Percentiles rank a stretch among this genome's conserved stretches.
Evolutionary conservation across 2,329 filamentous ascomycete genomes (phyloP).

Genomic region (Nemania abortiva): DNA sequence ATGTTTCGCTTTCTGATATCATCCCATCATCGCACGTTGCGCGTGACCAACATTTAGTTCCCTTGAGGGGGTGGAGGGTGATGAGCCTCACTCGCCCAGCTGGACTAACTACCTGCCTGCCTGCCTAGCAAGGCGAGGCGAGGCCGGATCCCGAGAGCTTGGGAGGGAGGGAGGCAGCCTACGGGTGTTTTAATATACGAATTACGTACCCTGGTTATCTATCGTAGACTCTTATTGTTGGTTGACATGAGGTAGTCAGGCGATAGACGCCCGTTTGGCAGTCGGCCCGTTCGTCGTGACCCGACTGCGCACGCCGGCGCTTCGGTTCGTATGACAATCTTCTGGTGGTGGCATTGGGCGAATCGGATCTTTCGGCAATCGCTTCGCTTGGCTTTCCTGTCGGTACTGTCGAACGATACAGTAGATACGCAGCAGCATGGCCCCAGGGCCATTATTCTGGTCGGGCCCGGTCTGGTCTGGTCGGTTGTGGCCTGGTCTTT

Average conservation of each 20-base stretch:
- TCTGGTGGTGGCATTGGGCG: background rate
- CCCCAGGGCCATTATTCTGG: background rate
- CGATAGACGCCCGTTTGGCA: background rate
- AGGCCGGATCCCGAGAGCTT: too few relatives aligned
- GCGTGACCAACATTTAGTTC: too few relatives aligned
- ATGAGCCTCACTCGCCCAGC: conserved; percentile 15
- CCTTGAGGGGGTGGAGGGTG: too few relatives aligned
- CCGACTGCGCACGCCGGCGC: too few relatives aligned
- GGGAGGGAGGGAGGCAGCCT: conserved; percentile 25
- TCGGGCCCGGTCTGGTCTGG: background rate
- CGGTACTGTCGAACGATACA: background rate
- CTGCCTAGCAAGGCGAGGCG: too few relatives aligned
- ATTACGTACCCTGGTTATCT: background rate
- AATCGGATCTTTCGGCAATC: conserved; percentile 23
- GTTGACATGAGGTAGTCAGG: too few relatives aligned
- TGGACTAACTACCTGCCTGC: background rate
- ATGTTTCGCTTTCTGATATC: conserved; percentile 18
- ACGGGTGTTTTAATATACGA: conserved; percentile 20
- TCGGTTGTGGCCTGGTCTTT: background rate
- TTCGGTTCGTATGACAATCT: background rate
- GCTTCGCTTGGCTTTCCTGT: background rate
- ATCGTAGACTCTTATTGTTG: too few relatives aligned
- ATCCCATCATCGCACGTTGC: background rate
- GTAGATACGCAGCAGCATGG: background rate
- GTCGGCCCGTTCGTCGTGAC: background rate